Conservation (phyloP, 1,284 basidiomycete species). For the Ustilago nuda region DNA sequence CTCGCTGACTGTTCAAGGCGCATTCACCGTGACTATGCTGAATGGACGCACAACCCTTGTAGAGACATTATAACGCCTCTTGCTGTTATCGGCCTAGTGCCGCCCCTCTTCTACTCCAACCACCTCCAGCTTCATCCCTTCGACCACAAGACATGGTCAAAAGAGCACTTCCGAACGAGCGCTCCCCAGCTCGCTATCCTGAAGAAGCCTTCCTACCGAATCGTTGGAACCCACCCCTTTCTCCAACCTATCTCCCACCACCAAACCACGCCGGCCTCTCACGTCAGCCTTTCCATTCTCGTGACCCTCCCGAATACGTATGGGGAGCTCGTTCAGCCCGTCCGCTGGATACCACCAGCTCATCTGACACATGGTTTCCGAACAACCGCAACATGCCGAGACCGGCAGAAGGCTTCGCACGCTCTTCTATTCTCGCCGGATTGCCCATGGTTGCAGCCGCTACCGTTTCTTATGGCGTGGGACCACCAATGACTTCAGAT, state of each 20-base stretch:
- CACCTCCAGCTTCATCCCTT: background rate
- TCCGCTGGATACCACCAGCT: background rate
- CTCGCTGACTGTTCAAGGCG: background rate
- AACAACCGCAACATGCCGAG: background rate
- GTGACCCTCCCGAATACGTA: conserved; percentile 8
- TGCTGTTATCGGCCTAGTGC: background rate
- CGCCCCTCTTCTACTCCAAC: background rate
- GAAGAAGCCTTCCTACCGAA: background rate
- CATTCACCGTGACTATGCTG: background rate
- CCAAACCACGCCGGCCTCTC: conserved; percentile 26
- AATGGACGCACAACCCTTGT: background rate
- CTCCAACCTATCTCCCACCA: conserved; percentile 8
- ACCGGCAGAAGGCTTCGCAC: conserved; percentile 4
- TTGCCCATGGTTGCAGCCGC: conserved; percentile 8
- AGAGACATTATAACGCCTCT: background rate
- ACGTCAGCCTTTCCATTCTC: conserved; percentile 20
- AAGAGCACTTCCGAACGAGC: conserved; percentile 10
- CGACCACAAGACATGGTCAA: conserved; percentile 12
- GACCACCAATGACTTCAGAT: background rate
- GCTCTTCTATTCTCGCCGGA: background rate
- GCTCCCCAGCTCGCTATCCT: conserved; percentile 2
- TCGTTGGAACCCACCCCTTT: conserved; percentile 14
- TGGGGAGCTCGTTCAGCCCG: conserved; percentile 15
- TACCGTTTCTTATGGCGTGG: background rate
- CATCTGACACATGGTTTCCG: conserved; percentile 10